Evolutionary conservation across 2,329 filamentous ascomycete genomes (phyloP).

Genomic region (Trichoderma sp.): DNA sequence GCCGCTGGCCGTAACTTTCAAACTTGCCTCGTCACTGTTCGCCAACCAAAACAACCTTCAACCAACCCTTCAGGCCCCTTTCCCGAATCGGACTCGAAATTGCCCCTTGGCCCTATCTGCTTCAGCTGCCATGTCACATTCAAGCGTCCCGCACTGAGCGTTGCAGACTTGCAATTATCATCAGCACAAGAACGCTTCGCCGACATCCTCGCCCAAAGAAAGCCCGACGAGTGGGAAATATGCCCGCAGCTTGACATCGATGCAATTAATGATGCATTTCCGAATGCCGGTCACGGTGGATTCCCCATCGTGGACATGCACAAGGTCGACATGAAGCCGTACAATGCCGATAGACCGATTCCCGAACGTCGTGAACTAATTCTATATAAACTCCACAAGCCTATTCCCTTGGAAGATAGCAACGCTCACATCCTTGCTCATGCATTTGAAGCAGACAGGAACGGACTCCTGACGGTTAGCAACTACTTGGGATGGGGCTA

Average conservation of each 20-base stretch:
- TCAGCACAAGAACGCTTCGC: slow-evolving; percentile 44
- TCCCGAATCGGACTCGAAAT: slow-evolving; percentile 37
- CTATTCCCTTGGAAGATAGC: slow-evolving; percentile 38
- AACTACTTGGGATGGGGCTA: slow-evolving; percentile 48
- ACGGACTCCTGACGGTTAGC: slow-evolving; percentile 49
- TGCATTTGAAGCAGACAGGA: slow-evolving; percentile 51
- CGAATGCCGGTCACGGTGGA: slow-evolving; percentile 36
- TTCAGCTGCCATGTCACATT: slow-evolving; percentile 54
- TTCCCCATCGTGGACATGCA: slow-evolving; percentile 53
- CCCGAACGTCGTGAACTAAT: slow-evolving; percentile 48
- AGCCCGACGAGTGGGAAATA: slow-evolving; percentile 33
- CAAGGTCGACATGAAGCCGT: slow-evolving; percentile 50
- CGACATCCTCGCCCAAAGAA: slow-evolving; percentile 33
- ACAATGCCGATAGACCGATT: slow-evolving; percentile 41
- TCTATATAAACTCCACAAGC: slow-evolving; percentile 46
- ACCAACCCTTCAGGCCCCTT: slow-evolving; percentile 36
- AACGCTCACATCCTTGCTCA: slow-evolving; percentile 49
- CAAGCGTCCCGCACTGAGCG: slow-evolving; percentile 39
- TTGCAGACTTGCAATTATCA: slow-evolving; percentile 38
- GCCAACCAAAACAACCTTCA: slow-evolving; percentile 44
- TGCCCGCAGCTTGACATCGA: slow-evolving; percentile 47
- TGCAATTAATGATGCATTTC: slow-evolving; percentile 36
- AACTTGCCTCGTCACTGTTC: slow-evolving; percentile 47
- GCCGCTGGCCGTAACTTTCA: slow-evolving; percentile 46
- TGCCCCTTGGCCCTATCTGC: slow-evolving; percentile 41